Evolutionary conservation across 768 basidiomycete species (phyloP), one percentile per base, ranked within the genome.

Genomic region (Cubamyces lactineus): DNA sequence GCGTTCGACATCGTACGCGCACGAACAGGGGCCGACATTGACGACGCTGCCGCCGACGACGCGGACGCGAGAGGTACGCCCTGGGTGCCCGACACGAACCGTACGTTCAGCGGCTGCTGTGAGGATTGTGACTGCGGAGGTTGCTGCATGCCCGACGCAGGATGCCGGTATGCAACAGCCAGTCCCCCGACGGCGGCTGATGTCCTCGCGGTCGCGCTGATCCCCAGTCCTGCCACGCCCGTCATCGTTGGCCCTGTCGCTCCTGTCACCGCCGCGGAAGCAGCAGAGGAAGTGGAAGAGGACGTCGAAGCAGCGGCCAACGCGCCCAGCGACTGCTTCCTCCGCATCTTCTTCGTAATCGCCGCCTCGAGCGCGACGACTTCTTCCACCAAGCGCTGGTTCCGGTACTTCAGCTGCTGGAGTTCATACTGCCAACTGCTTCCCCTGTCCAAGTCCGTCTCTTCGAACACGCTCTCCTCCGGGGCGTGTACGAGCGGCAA

Each of bases 341-440:
- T 17, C 13, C 63, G 58, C 12, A 56, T 41, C 45, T 57, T 59
- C 54, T 64, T 64, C 19, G 52, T 46, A 47, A 66, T 53, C 12
- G 43, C 57, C 16, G 59, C 61, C 70, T 82, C 82, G 13, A 83
- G 73, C 17, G 68, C 71, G 23, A 70, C 71, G 28, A 86, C 63
- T 68, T 92, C 89, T 48, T 89, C 88, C 53, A 73, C 73, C 57
- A 93, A 65, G 62, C 85, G 74, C 73, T 85, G 79, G 69, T 93
- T 94, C 54, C 82, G 79, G 68, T 87, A 86, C 70, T 86, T 82
- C 66, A 95, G 79, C 73, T 94, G 91, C 75, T 93, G 89, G 50
- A 96, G 79, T 76, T 94, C 92, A 67, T 94, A 96, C 76, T 96
- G 94, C 94, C 95, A 97, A 66, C 91, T 93, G 34, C 88, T 88